Percentiles rank a stretch among this genome's conserved stretches.
These are phyloP conservation scores for Kodamaea ohmeri DNA, from an alignment of 1,139 yeast genomes.

Conservation along the genomic window DNA sequence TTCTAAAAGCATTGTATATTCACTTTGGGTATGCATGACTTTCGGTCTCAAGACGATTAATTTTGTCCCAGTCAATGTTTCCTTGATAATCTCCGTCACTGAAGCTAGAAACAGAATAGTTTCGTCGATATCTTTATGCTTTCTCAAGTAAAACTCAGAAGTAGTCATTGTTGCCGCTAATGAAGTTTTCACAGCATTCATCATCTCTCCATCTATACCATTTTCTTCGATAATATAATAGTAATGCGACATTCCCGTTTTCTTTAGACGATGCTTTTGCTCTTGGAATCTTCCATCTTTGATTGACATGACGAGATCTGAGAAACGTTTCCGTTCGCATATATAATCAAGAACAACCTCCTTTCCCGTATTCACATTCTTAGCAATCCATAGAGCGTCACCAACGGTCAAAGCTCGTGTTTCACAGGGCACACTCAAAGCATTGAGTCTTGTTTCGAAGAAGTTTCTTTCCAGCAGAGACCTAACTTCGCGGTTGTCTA, in stretches of 20 bases:
- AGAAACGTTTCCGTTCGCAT: constrained; percentile 84
- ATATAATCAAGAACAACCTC: constrained; percentile 76
- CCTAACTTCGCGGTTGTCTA: constrained; percentile 81
- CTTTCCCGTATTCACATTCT: constrained; percentile 51
- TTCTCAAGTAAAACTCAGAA: constrained; percentile 63
- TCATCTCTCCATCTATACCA: constrained; percentile 42
- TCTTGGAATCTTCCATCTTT: constrained; percentile 85
- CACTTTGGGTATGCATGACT: constrained; percentile 49
- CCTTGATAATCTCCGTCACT: constrained; percentile 51
- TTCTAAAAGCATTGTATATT: constrained; percentile 42
- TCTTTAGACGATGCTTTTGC: constrained; percentile 73
- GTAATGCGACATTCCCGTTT: constrained; percentile 64
- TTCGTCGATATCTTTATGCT: constrained; percentile 71
- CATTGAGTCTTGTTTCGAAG: constrained; percentile 53
- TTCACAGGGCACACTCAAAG: constrained; percentile 51
- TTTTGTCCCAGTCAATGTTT: constrained; percentile 32
- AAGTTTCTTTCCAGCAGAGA: constrained; percentile 62
- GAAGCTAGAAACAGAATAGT: constrained; percentile 64
- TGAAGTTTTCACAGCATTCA: constrained; percentile 72
- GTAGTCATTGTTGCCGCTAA: constrained; percentile 69
- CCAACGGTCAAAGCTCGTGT: constrained; percentile 71
- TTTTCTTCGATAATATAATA: constrained; percentile 85
- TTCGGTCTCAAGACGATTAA: constrained; percentile 50
- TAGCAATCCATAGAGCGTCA: constrained; percentile 88
- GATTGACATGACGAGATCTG: constrained; percentile 80